A percentile compares a stretch with the other conserved stretches of the same genome.
Evolutionary conservation across 495 filamentous ascomycete genomes (phyloP).

Genomic region (Evansstolkia leycettana): DNA sequence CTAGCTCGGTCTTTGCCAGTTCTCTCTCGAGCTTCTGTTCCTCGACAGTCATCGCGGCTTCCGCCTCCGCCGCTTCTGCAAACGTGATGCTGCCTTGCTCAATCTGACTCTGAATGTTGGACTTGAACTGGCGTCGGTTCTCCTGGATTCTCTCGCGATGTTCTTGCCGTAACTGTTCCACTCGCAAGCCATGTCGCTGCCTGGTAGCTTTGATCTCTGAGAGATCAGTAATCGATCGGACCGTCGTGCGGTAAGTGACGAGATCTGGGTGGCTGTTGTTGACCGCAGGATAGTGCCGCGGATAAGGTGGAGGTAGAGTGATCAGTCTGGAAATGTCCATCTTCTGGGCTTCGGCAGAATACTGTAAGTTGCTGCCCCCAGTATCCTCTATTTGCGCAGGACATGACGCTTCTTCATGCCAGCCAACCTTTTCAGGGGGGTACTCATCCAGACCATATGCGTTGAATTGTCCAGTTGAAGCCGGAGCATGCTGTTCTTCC

Average conservation of each 20-base stretch:
- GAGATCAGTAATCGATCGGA: conserved; percentile 67
- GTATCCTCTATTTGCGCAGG: conserved; percentile 14
- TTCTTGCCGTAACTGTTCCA: conserved; percentile 23
- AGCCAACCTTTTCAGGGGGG: conserved; percentile 73
- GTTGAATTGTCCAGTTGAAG: conserved; percentile 18
- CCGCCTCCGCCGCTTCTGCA: conserved; percentile 67
- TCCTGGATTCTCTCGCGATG: conserved; percentile 32
- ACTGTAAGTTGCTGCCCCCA: conserved; percentile 4
- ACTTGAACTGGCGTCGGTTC: conserved; percentile 35
- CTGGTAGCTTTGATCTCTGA: conserved; percentile 58
- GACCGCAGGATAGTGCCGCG: conserved; percentile 84
- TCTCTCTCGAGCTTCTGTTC: conserved; percentile 50
- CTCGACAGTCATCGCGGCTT: conserved; percentile 50
- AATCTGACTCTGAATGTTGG: conserved; percentile 63
- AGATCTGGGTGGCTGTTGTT: conserved; percentile 92
- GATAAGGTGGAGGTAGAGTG: conserved; percentile 86
- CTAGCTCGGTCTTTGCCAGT: conserved; percentile 57
- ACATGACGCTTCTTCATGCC: conserved; percentile 47
- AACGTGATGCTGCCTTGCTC: conserved; percentile 64
- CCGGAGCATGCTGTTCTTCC: conserved; percentile 11
- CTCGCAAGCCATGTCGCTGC: conserved; percentile 36
- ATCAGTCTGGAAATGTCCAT: conserved; percentile 87
- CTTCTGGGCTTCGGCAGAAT: conserved; percentile 29
- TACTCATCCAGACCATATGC: conserved; percentile 56
- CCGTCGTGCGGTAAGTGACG: conserved; percentile 57